A percentile compares a stretch with the other conserved stretches of the same genome.
Conservation (phyloP, 2,329 filamentous ascomycete genomes). For the Conoideocrella luteorostrata region DNA sequence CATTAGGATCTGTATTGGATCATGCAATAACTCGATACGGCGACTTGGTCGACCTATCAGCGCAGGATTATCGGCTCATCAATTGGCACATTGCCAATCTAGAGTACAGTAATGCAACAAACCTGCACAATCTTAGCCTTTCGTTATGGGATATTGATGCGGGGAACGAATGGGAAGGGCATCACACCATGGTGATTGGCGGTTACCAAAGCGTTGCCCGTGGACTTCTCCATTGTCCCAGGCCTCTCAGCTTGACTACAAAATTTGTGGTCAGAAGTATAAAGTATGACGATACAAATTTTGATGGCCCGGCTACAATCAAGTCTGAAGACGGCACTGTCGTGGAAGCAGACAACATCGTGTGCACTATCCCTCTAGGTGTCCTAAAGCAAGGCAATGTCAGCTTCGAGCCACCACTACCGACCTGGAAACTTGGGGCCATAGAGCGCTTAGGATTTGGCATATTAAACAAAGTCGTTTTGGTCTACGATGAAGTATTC, state of each 20-base stretch:
- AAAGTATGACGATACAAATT: constrained; percentile 48
- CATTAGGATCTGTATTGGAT: constrained; percentile 85
- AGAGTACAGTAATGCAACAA: constrained; percentile 93
- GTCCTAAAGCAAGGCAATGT: constrained; percentile 80
- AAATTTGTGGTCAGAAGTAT: constrained; percentile 68
- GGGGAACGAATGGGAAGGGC: constrained; percentile 94
- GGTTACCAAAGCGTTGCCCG: constrained; percentile 92
- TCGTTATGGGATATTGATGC: constrained; percentile 95
- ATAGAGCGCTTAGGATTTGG: constrained; percentile 87
- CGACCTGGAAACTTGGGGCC: constrained; percentile 74
- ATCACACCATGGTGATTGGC: constrained; percentile 87
- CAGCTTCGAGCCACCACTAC: constrained; percentile 84
- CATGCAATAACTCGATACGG: constrained; percentile 86
- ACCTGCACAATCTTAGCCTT: constrained; percentile 79
- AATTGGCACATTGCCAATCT: constrained; percentile 99
- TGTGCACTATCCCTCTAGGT: constrained; percentile 84
- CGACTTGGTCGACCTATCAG: constrained; percentile 70
- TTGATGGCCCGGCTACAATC: constrained; percentile 48
- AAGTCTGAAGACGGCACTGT: constrained; percentile 71
- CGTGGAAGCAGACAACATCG: constrained; percentile 82
- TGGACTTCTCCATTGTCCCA: constrained; percentile 72
- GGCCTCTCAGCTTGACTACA: constrained; percentile 69
- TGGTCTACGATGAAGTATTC: constrained; percentile 84
- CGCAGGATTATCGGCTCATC: constrained; percentile 81
- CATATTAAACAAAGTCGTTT: constrained; percentile 87